Conservation (phyloP, 768 basidiomycete genomes). For the Candolleomyces eurysporus region DNA sequence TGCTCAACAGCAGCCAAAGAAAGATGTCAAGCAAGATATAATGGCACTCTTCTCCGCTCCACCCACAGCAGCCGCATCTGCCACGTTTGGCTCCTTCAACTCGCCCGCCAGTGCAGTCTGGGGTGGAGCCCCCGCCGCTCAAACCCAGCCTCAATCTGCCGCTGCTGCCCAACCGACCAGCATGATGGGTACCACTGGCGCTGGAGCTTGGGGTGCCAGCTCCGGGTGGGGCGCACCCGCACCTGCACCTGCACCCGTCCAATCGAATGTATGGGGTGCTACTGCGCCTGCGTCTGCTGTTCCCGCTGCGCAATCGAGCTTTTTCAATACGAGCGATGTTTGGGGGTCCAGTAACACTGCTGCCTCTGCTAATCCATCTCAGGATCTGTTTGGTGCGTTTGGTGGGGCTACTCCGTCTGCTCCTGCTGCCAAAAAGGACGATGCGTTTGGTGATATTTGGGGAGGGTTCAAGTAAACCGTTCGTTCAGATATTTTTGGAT, state of each 20-base stretch:
- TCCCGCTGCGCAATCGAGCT: slow-evolving; percentile 2
- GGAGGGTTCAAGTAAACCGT: slow-evolving; percentile 67
- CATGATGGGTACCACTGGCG: slow-evolving; percentile 54
- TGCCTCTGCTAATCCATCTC: not conserved
- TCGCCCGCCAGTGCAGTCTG: slow-evolving; percentile 20
- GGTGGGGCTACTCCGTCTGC: not conserved
- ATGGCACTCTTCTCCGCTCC: slow-evolving; percentile 72
- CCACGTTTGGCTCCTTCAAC: slow-evolving; percentile 33
- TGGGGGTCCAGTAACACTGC: slow-evolving; percentile 45
- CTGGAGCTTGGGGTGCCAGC: slow-evolving; percentile 62
- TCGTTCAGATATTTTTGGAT: too few species aligned
- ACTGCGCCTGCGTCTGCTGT: slow-evolving; percentile 19
- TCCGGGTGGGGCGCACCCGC: slow-evolving; percentile 58
- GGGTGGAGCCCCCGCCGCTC: slow-evolving; percentile 27
- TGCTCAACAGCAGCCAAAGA: slow-evolving; percentile 42
- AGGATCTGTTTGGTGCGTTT: not conserved
- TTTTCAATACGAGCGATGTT: slow-evolving; percentile 52
- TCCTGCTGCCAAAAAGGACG: slow-evolving; percentile 55
- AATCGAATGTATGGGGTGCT: slow-evolving; percentile 39
- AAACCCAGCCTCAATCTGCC: slow-evolving; percentile 20
- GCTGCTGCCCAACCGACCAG: slow-evolving; percentile 35
- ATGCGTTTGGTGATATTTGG: slow-evolving; percentile 83
- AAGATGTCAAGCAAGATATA: slow-evolving; percentile 83
- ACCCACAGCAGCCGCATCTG: slow-evolving; percentile 29
- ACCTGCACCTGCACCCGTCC: slow-evolving; percentile 26